phyloP scores from a whole-genome alignment of 345 rosid genomes.

The Adansonia digitata region DNA sequence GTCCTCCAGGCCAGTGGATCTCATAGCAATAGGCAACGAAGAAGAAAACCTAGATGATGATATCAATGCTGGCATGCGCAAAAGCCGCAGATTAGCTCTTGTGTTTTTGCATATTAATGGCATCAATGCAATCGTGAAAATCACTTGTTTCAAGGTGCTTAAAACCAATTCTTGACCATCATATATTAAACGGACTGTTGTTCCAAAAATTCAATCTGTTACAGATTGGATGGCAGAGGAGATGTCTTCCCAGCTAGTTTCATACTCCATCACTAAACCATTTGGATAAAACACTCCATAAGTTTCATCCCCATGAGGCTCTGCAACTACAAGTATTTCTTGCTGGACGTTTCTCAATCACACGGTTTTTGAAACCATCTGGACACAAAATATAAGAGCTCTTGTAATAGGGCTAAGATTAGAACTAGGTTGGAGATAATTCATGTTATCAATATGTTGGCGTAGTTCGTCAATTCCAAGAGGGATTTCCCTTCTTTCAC shows the following conservation, averaged over 20 bases:
- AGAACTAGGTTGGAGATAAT: neutral
- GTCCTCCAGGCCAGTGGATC: too few relatives aligned
- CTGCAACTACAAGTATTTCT: neutral
- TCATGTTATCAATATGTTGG: neutral
- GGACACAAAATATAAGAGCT: neutral
- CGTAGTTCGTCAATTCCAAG: neutral
- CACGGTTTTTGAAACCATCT: neutral
- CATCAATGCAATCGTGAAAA: neutral
- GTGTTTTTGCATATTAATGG: neutral
- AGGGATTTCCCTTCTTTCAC: neutral
- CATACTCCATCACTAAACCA: neutral
- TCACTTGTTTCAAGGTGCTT: neutral
- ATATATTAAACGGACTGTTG: neutral
- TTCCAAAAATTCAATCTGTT: neutral
- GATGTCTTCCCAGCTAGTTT: neutral
- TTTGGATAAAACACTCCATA: neutral
- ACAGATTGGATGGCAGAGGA: neutral
- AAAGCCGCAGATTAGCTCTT: neutral
- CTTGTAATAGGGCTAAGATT: neutral
- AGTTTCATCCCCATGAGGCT: neutral
- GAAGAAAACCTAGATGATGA: too few relatives aligned
- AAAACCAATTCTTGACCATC: neutral
- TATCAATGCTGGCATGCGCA: neutral
- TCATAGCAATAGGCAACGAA: too few relatives aligned
- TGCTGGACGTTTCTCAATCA: neutral